Percentiles rank a stretch among this genome's conserved stretches.
Conservation (phyloP, 75 land plant species). For the Pseudotsuga menziesii region DNA sequence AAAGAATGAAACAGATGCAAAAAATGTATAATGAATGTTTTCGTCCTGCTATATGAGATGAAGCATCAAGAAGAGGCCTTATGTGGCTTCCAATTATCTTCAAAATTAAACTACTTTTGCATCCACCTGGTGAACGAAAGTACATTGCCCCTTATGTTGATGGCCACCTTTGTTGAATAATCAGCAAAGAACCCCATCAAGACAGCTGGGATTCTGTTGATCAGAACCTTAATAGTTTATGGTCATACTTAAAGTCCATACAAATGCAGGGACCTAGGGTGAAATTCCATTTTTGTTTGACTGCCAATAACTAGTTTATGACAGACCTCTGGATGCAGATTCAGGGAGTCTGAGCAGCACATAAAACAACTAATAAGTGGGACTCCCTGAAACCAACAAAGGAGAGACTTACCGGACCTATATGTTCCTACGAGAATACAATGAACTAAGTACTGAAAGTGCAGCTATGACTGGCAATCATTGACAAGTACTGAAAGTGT, state of each 20-base stretch:
- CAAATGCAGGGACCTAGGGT: not conserved
- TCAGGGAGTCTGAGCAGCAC: conserved; percentile 14
- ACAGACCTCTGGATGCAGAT: conserved; percentile 12
- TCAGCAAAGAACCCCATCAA: conserved; percentile 80
- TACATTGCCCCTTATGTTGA: conserved; percentile 86
- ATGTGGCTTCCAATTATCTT: too few relatives aligned
- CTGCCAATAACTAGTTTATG: conserved; percentile 7
- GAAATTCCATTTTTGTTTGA: conserved; percentile 4
- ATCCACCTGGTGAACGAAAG: conserved; percentile 93
- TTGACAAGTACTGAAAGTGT: not conserved
- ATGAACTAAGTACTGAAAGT: conserved; percentile 5
- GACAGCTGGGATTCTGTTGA: not conserved
- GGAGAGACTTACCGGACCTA: conserved; percentile 11
- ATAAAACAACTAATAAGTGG: conserved; percentile 6
- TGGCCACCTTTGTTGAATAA: conserved; percentile 77
- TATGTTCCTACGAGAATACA: conserved; percentile 3
- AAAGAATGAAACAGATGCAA: too few relatives aligned
- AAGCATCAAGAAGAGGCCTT: too few relatives aligned
- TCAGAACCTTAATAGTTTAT: conserved; percentile 13
- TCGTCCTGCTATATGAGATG: conserved; percentile 10
- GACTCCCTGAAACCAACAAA: conserved; percentile 10
- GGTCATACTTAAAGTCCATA: not conserved
- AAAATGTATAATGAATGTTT: too few relatives aligned
- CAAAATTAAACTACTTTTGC: conserved; percentile 64
- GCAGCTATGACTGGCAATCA: not conserved